Evolutionary conservation across 805 yeast species (phyloP).

Genomic region (Pichia cephalocereana): DNA sequence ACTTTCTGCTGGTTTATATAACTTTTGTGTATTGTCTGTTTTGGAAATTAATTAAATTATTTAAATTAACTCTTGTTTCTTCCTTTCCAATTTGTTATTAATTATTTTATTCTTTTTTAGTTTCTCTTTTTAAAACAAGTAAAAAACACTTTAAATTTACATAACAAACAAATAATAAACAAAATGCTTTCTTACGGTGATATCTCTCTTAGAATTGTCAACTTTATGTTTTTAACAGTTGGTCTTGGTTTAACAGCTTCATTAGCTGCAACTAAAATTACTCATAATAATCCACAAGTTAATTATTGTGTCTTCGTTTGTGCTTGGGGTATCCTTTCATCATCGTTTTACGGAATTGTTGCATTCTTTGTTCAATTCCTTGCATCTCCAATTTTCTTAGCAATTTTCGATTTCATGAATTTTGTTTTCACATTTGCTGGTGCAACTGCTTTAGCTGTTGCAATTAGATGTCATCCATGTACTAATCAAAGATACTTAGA

Average conservation of each 20-base stretch:
- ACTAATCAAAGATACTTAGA: constrained; percentile 54
- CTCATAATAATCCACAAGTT: constrained; percentile 64
- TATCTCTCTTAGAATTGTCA: constrained; percentile 59
- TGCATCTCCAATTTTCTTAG: constrained; percentile 80
- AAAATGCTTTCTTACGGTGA: constrained; percentile 59
- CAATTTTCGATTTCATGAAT: constrained; percentile 76
- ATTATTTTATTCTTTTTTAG: neutral
- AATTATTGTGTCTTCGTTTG: constrained; percentile 84
- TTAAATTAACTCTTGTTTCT: neutral
- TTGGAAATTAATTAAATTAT: neutral
- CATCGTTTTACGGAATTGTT: constrained; percentile 66
- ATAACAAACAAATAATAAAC: too few relatives aligned
- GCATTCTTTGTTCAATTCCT: constrained; percentile 72
- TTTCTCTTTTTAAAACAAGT: neutral
- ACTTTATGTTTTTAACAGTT: constrained; percentile 69
- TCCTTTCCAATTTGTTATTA: neutral
- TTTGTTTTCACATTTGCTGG: constrained; percentile 89
- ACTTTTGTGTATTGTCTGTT: neutral
- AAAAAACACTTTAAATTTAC: neutral
- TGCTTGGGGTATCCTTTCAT: constrained; percentile 75
- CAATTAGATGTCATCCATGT: constrained; percentile 82
- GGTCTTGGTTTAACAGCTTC: constrained; percentile 84
- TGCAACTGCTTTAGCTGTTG: constrained; percentile 91
- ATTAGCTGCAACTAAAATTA: constrained; percentile 55
- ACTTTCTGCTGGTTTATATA: neutral